Conservation (phyloP, 345 rosid genomes). For the Aethionema arabicum region DNA sequence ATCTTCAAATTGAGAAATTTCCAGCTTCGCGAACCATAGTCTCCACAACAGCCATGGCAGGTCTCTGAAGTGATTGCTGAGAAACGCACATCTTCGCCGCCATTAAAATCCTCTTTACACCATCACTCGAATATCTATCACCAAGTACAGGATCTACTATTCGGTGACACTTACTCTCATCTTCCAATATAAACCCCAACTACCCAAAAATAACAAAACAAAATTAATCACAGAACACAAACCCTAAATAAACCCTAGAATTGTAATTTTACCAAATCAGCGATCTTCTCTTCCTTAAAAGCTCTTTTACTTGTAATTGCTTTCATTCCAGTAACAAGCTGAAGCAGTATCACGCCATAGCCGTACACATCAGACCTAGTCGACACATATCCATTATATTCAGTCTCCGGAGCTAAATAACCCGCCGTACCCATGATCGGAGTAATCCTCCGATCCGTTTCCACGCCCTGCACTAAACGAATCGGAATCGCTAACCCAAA, state of each 20-base stretch:
- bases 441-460: constrained; percentile 43
- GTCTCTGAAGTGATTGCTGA: neutral
- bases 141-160: constrained; percentile 13
- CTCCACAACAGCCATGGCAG: constrained; percentile 9
- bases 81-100: constrained; percentile 23
- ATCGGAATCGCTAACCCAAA: constrained; percentile 64
- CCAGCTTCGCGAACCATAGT: constrained; percentile 26
- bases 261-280: constrained; percentile 17
- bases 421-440: constrained; percentile 77
- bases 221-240: constrained; percentile 12
- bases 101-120: neutral
- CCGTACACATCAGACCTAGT: constrained; percentile 74
- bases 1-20: neutral
- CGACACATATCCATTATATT: constrained; percentile 48
- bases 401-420: constrained; percentile 44
- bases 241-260: neutral
- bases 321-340: constrained; percentile 66
- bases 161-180: neutral
- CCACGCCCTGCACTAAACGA: constrained; percentile 43
- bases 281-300: constrained; percentile 14
- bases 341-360: constrained; percentile 71
- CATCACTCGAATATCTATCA: constrained; percentile 18
- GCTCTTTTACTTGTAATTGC: constrained; percentile 54
- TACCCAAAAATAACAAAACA: neutral
- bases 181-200: neutral